Evolutionary conservation across 2,329 filamentous ascomycete species (phyloP).

Genomic region (Claviceps cyperi): DNA sequence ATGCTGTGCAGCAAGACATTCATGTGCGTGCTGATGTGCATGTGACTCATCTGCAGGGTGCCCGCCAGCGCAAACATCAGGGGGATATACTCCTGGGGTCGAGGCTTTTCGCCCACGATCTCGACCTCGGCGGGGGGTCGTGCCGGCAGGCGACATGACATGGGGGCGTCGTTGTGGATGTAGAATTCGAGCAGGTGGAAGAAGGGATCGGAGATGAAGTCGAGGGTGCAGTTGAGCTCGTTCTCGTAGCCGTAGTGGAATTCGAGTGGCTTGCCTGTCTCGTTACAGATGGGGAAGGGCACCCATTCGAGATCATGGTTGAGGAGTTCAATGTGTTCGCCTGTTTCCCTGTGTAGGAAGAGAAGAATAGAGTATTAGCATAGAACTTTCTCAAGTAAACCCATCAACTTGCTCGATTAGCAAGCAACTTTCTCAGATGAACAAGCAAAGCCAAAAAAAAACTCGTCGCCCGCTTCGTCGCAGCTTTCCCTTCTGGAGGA

Average conservation of each 20-base stretch:
- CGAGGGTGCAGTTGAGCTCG: constrained; percentile 74
- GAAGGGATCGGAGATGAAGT: constrained; percentile 62
- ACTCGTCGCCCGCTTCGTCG: too few species aligned
- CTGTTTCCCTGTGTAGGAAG: constrained; percentile 52
- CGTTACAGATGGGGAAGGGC: constrained; percentile 80
- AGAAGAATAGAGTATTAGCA: neutral
- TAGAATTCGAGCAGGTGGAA: constrained; percentile 94
- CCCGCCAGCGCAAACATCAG: constrained; percentile 81
- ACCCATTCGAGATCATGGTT: constrained; percentile 80
- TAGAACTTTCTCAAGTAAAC: too few species aligned
- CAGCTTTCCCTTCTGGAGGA: neutral
- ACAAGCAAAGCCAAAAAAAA: too few species aligned
- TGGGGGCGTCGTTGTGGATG: constrained; percentile 87
- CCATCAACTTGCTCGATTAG: too few species aligned
- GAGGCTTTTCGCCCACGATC: constrained; percentile 35
- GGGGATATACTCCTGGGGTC: constrained; percentile 55
- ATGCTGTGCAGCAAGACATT: constrained; percentile 72
- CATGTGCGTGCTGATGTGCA: constrained; percentile 80
- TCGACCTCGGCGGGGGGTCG: constrained; percentile 48
- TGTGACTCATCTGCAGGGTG: constrained; percentile 72
- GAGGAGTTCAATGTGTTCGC: constrained; percentile 74
- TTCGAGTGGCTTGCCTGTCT: constrained; percentile 69
- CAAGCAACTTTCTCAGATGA: too few species aligned
- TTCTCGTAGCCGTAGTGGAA: constrained; percentile 72
- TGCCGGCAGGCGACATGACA: constrained; percentile 78